Percentiles rank a stretch among this genome's conserved stretches.
These are phyloP conservation scores for Stachybotrys elegans DNA, from an alignment of 2,329 filamentous ascomycete genomes.

Conservation along the genomic window DNA sequence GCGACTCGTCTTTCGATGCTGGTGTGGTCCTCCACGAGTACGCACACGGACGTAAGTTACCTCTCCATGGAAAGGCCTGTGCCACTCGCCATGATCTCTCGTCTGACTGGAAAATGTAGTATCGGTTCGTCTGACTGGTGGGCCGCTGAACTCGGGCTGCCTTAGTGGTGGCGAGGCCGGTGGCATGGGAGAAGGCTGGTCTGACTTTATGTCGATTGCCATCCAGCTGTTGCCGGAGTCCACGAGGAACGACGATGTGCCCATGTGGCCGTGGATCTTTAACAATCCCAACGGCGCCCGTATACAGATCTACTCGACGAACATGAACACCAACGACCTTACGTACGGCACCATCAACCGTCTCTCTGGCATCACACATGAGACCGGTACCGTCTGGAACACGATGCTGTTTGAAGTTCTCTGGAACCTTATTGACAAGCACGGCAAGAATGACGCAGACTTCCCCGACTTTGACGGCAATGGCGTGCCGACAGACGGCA, in stretches of 20 bases:
- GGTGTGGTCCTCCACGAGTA: conserved; percentile 58
- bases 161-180: conserved; percentile 41
- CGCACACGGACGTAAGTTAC: conserved; percentile 40
- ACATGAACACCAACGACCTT: conserved; percentile 41
- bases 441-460: conserved; percentile 42
- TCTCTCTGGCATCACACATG: conserved; percentile 32
- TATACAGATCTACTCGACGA: conserved; percentile 46
- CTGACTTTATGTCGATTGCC: conserved; percentile 50
- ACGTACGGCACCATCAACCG: conserved; percentile 42
- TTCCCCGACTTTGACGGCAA: conserved; percentile 34
- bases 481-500: conserved; percentile 47
- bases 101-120: conserved; percentile 19
- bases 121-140: conserved; percentile 54
- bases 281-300: conserved; percentile 41
- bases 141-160: conserved; percentile 47
- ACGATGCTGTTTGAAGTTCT: conserved; percentile 49
- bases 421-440: conserved; percentile 53
- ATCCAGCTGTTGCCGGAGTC: conserved; percentile 40
- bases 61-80: conserved; percentile 4
- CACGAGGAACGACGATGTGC: conserved; percentile 39
- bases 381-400: conserved; percentile 36
- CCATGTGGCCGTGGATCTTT: conserved; percentile 45
- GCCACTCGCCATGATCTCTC: neutral
- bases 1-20: conserved; percentile 53
- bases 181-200: conserved; percentile 56